These are phyloP conservation scores for Diaporthe nobilis DNA, from an alignment of 2,329 filamentous ascomycete genomes.

Conservation along the genomic window DNA sequence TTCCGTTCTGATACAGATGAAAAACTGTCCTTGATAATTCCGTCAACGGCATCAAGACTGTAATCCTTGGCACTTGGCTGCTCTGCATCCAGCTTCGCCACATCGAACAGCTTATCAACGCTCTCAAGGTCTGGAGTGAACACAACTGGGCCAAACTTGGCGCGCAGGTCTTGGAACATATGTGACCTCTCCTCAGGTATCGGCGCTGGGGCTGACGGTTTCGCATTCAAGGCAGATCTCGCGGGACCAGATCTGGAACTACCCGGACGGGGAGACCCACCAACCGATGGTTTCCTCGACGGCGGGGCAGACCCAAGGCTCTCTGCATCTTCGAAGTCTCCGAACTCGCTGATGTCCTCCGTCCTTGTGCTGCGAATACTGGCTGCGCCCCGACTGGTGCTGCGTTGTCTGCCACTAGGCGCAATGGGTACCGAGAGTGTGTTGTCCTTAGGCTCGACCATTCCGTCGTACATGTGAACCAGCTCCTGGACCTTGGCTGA, in stretches of 20 bases:
- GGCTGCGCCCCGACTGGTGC: constrained; percentile 36
- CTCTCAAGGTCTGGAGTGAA: constrained; percentile 46
- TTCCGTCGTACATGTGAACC: constrained; percentile 65
- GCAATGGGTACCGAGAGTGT: constrained; percentile 32
- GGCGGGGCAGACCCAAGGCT: constrained; percentile 24
- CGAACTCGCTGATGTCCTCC: constrained; percentile 46
- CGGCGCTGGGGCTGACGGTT: background rate
- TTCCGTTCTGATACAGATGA: constrained; percentile 70
- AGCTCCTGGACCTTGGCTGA: constrained; percentile 65
- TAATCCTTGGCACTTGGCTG: constrained; percentile 40
- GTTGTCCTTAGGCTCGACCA: constrained; percentile 48
- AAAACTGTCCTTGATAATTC: constrained; percentile 67
- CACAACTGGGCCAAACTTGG: constrained; percentile 48
- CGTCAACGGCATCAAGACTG: constrained; percentile 57
- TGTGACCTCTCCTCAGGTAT: constrained; percentile 22
- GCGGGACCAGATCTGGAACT: constrained; percentile 25
- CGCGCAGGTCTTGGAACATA: constrained; percentile 44
- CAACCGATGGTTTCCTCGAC: constrained; percentile 35
- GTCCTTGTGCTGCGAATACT: constrained; percentile 35
- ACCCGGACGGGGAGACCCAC: constrained; percentile 29
- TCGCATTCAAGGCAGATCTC: constrained; percentile 24
- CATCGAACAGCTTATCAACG: constrained; percentile 54
- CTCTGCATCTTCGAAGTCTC: constrained; percentile 51
- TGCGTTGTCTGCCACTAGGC: constrained; percentile 28
- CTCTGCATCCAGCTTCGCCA: constrained; percentile 49